Conservation (phyloP, 805 yeast species). For the Maudiozyma saulgeensis region DNA sequence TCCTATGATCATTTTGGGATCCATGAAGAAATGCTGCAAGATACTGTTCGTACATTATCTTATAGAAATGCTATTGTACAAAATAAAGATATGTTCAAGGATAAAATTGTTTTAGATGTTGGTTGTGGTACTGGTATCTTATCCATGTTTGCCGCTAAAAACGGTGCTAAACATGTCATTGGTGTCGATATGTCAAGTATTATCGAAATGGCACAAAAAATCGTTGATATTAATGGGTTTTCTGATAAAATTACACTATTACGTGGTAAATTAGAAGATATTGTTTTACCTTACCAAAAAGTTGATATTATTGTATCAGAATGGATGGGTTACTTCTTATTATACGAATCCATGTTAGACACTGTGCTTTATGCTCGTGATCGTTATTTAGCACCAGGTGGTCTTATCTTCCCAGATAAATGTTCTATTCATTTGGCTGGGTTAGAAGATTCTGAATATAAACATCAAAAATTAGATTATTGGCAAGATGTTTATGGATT, state of each 20-base stretch:
- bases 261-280: conserved; percentile 92
- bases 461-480: conserved; percentile 79
- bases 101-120: conserved; percentile 88
- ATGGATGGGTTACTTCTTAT: conserved; percentile 98
- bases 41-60: conserved; percentile 80
- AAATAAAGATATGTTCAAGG: conserved; percentile 82
- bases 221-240: conserved; percentile 75
- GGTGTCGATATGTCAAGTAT: conserved; percentile 97
- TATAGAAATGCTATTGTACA: conserved; percentile 88
- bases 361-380: conserved; percentile 93
- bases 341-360: conserved; percentile 96
- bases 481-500: conserved; percentile 98
- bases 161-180: conserved; percentile 97
- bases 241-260: conserved; percentile 77
- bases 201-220: conserved; percentile 90
- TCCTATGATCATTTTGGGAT: conserved; percentile 96
- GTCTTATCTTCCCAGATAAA: conserved; percentile 90
- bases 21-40: conserved; percentile 98
- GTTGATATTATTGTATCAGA: conserved; percentile 95
- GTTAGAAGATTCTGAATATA: conserved; percentile 86
- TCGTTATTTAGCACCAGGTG: conserved; percentile 65
- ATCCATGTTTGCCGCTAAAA: conserved; percentile 95
- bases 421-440: conserved; percentile 85
- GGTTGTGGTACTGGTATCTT: conserved; percentile 98
- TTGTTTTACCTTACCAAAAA: conserved; percentile 68